phyloP scores from a whole-genome alignment of 2,329 filamentous ascomycete species.

The Hymenoscyphus occultus region DNA sequence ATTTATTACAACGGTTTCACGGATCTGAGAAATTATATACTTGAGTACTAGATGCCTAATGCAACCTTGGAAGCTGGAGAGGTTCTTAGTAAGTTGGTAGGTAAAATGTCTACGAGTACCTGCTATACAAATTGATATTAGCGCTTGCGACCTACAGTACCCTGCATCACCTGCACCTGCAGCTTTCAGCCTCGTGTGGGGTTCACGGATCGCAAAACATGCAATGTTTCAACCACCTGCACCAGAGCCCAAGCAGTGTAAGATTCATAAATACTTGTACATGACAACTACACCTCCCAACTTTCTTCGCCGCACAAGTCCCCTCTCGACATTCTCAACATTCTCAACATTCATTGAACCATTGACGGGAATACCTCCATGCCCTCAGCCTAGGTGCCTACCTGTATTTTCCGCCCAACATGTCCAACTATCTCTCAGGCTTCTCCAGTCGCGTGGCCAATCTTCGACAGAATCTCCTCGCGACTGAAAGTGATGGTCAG shows the following conservation, averaged over 20 bases:
- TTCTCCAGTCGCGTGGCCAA: conserved; percentile 57
- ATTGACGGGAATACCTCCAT: neutral
- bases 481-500: conserved; percentile 66
- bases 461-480: conserved; percentile 66
- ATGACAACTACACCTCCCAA: neutral
- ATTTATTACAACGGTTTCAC: neutral
- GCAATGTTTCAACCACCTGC: neutral
- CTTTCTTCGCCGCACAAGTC: neutral
- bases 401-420: conserved; percentile 39
- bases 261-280: neutral
- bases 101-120: no score
- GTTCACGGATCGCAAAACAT: neutral
- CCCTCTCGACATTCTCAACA: no score
- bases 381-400: neutral
- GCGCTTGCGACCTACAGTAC: no score
- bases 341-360: no score
- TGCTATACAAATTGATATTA: no score
- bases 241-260: neutral
- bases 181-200: neutral
- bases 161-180: neutral
- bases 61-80: no score
- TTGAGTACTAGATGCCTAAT: no score
- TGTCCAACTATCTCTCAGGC: conserved; percentile 69
- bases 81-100: no score
- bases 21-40: neutral